Evolutionary conservation across 768 basidiomycete species (phyloP).

Genomic region (Amanita fuliginea): DNA sequence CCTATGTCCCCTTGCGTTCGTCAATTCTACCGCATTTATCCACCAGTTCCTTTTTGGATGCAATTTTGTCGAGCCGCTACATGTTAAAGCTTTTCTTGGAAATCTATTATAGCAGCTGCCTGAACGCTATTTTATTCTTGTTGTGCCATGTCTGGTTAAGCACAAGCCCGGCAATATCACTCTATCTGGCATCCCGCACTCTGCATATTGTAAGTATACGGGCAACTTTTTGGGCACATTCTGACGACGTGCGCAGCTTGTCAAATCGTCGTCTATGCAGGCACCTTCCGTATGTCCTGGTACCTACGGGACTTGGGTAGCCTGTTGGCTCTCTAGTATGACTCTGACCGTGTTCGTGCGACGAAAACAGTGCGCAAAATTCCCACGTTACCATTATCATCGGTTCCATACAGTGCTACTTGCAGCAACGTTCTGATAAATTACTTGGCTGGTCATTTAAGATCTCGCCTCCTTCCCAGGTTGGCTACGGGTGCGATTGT

Average conservation of each 20-base stretch:
- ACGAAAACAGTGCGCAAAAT: neutral
- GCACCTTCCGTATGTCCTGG: neutral
- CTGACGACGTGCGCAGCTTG: neutral
- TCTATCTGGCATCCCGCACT: neutral
- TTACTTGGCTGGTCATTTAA: slow-evolving; percentile 18
- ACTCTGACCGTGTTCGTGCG: neutral
- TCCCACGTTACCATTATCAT: too few species aligned
- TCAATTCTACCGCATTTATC: neutral
- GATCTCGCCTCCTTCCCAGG: slow-evolving; percentile 26
- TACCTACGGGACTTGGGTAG: neutral
- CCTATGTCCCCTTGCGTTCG: slow-evolving; percentile 14
- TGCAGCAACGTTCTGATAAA: slow-evolving; percentile 2
- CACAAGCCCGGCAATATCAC: neutral
- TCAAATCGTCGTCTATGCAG: neutral
- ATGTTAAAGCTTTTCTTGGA: neutral
- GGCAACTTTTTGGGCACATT: too few species aligned
- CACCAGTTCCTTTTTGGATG: slow-evolving; percentile 3
- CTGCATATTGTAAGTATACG: neutral
- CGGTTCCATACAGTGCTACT: slow-evolving; percentile 8
- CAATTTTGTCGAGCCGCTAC: slow-evolving; percentile 1
- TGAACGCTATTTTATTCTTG: neutral
- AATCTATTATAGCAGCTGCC: neutral
- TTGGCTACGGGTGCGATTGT: slow-evolving; percentile 22
- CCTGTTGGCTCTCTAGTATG: neutral
- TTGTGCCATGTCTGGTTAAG: neutral